Evolutionary conservation across 352 stramenopile species (phyloP).

Genomic region (Pythium aquatile): DNA sequence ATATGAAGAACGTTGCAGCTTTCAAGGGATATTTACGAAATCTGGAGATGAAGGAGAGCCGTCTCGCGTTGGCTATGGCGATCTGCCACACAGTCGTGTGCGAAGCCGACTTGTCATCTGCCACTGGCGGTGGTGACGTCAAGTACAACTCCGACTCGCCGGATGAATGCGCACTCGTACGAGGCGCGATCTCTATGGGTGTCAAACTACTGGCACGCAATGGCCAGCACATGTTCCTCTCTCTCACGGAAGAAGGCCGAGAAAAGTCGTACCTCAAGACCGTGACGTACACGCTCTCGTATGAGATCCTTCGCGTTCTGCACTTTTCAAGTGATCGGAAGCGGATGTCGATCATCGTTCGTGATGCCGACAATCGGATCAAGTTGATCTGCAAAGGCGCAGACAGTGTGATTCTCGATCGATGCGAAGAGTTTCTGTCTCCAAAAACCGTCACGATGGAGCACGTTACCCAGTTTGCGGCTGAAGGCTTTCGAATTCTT

Average conservation of each 20-base stretch:
- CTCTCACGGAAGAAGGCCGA: slow-evolving; percentile 55
- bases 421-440: slow-evolving; percentile 62
- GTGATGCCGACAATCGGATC: slow-evolving; percentile 46
- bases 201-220: slow-evolving; percentile 72
- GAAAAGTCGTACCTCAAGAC: slow-evolving; percentile 62
- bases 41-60: slow-evolving; percentile 50
- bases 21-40: slow-evolving; percentile 55
- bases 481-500: slow-evolving; percentile 84
- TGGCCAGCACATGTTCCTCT: slow-evolving; percentile 51
- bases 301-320: slow-evolving; percentile 66
- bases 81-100: slow-evolving; percentile 88
- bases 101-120: slow-evolving; percentile 35
- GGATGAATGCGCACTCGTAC: slow-evolving; percentile 91
- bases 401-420: slow-evolving; percentile 73
- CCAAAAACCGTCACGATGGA: slow-evolving; percentile 51
- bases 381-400: slow-evolving; percentile 82
- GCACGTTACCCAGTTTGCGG: slow-evolving; percentile 82
- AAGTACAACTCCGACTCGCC: slow-evolving; percentile 91
- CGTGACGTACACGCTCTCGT: slow-evolving; percentile 62
- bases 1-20: slow-evolving; percentile 29
- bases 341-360: slow-evolving; percentile 82
- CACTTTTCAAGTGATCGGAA: slow-evolving; percentile 82
- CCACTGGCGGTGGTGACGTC: slow-evolving; percentile 33
- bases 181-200: slow-evolving; percentile 73
- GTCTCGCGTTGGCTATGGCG: slow-evolving; percentile 71